Percentiles rank a stretch among this genome's conserved stretches.
phyloP scores from a whole-genome alignment of 2,329 filamentous ascomycete genomes.

The Diaporthe sp. region DNA sequence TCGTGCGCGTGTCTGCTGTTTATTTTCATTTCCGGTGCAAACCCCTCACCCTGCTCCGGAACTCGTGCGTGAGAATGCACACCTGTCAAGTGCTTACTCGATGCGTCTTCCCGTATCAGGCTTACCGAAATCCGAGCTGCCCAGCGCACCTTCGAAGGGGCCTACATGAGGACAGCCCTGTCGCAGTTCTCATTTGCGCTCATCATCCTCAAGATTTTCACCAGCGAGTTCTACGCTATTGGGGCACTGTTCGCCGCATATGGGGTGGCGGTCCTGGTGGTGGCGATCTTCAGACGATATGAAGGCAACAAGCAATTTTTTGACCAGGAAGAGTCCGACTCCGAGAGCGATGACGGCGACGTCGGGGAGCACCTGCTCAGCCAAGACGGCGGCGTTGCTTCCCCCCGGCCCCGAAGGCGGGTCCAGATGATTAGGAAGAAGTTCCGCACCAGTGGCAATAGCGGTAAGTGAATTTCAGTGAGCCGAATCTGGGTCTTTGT shows the following conservation, averaged over 20 bases:
- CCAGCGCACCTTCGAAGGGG: constrained; percentile 96
- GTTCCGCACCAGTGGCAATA: constrained; percentile 76
- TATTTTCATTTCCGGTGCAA: constrained; percentile 3
- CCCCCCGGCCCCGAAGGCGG: constrained; percentile 48
- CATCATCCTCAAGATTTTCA: constrained; percentile 97
- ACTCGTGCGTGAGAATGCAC: constrained; percentile 17
- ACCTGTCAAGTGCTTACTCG: constrained; percentile 33
- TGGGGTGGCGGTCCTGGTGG: constrained; percentile 85
- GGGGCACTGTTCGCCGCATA: constrained; percentile 97
- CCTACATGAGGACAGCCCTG: constrained; percentile 94
- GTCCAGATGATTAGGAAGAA: constrained; percentile 62
- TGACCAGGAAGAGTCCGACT: constrained; percentile 61
- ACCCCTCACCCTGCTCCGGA: not conserved
- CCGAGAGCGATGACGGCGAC: constrained; percentile 48
- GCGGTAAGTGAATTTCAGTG: constrained; percentile 44
- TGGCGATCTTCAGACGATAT: constrained; percentile 87
- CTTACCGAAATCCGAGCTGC: constrained; percentile 95
- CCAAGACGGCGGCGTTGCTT: constrained; percentile 27
- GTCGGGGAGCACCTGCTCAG: constrained; percentile 12
- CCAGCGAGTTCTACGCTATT: constrained; percentile 94
- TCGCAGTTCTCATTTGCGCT: constrained; percentile 96
- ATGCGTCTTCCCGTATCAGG: constrained; percentile 52
- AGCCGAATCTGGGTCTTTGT: not conserved
- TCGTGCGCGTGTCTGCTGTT: not conserved
- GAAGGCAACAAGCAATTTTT: constrained; percentile 98